These are phyloP conservation scores for Ophiostoma ulmi DNA, from an alignment of 2,329 filamentous ascomycete species.

Conservation along the genomic window DNA sequence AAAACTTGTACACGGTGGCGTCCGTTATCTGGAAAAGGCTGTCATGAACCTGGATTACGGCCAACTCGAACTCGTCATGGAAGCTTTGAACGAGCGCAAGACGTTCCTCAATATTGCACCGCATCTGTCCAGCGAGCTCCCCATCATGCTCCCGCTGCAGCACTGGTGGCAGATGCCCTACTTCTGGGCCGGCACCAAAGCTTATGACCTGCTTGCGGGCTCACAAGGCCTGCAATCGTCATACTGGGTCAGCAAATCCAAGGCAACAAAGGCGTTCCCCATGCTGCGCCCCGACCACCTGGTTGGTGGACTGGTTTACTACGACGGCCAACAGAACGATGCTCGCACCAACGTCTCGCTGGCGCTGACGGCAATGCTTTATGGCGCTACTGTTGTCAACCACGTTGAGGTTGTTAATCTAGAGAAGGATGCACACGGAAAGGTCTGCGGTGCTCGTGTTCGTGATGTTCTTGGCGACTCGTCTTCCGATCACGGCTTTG, in stretches of 20 bases:
- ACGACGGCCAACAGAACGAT: constrained; percentile 82
- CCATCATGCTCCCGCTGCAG: constrained; percentile 76
- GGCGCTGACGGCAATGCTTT: constrained; percentile 72
- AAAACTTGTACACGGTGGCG: constrained; percentile 79
- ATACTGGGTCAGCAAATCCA: constrained; percentile 72
- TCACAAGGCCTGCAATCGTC: constrained; percentile 78
- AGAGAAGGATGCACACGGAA: constrained; percentile 61
- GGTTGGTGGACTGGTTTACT: constrained; percentile 76
- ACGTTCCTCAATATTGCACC: constrained; percentile 80
- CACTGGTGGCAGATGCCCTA: constrained; percentile 80
- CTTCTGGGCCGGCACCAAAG: constrained; percentile 66
- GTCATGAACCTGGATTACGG: constrained; percentile 81
- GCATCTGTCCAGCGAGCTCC: constrained; percentile 73
- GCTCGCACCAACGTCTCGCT: constrained; percentile 83
- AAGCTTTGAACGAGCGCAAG: constrained; percentile 74
- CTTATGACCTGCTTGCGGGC: constrained; percentile 75
- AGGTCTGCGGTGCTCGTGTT: constrained; percentile 62
- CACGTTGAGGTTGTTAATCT: constrained; percentile 62
- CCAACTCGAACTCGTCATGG: constrained; percentile 74
- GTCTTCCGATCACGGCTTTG: constrained; percentile 52
- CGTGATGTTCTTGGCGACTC: constrained; percentile 57
- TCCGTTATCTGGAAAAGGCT: constrained; percentile 80
- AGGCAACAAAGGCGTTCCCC: constrained; percentile 71
- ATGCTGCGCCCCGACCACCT: constrained; percentile 65
- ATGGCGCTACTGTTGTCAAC: constrained; percentile 74